Evolutionary conservation across 164 flowering plant genomes (phyloP).

Genomic region (Dillenia suffruticosa): DNA sequence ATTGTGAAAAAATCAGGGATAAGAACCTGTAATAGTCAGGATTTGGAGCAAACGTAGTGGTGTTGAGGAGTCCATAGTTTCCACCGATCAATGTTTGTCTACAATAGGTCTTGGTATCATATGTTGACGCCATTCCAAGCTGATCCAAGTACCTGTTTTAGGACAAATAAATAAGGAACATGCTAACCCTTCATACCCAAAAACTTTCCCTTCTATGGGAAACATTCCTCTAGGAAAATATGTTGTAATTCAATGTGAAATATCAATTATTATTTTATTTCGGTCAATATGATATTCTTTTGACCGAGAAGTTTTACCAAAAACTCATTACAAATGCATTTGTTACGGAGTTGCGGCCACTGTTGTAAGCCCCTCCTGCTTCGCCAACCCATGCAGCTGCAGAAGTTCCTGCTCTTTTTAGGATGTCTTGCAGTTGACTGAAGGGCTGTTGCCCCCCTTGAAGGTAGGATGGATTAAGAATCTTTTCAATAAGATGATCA

Average conservation of each 20-base stretch:
- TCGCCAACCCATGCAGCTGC: slow-evolving; percentile 52
- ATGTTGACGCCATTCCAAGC: slow-evolving; percentile 41
- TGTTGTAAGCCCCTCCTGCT: slow-evolving; percentile 45
- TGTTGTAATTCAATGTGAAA: no score
- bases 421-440: slow-evolving; percentile 17
- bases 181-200: no score
- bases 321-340: slow-evolving; percentile 41
- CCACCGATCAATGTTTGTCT: slow-evolving; percentile 51
- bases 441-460: slow-evolving; percentile 24
- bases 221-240: no score
- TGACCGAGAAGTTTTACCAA: slow-evolving; percentile 20
- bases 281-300: no score
- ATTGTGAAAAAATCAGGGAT: neutral
- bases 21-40: slow-evolving; percentile 52
- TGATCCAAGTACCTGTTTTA: slow-evolving; percentile 46
- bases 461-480: slow-evolving; percentile 32
- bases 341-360: slow-evolving; percentile 32
- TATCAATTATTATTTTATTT: no score
- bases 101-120: slow-evolving; percentile 38
- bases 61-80: slow-evolving; percentile 42
- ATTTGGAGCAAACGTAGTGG: slow-evolving; percentile 40
- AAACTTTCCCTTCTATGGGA: no score
- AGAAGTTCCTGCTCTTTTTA: slow-evolving; percentile 17
- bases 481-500: slow-evolving; percentile 30
- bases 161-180: no score